Base-by-base conservation (phyloP, 495 filamentous ascomycete genomes). In the Penicillium steckii region DNA sequence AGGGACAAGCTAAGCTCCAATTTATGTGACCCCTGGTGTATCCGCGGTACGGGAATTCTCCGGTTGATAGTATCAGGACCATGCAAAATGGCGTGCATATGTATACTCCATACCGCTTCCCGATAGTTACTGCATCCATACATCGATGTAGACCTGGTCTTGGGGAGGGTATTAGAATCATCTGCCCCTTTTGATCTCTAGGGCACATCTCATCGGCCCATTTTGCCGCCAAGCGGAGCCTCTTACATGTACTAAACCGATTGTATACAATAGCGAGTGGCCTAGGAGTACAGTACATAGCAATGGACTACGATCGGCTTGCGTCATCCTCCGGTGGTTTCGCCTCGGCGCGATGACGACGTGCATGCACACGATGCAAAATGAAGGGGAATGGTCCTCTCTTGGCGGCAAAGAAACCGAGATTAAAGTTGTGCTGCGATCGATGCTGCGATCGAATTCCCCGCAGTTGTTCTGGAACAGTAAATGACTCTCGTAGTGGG, bases 351-450 rank as follows among this genome's bases (percentile, higher is more conserved):
- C 49, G 37, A 59, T 55, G 56, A 59, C 51, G 51, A 59, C 51
- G 52, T 55, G 51, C 52, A 55, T 55, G 48, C 18, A 15, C 17
- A 18, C 44, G 38, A 54, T 29, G 32, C 49, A 45, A 53, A 57
- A 52, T 52, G 50, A 46, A 52, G 43, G 33, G 43, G 42, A n/a
- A n/a, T 8, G 48, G 48, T 21, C 38, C 17, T 18, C 23, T 35
- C 48, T 53, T 53, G 44, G 43, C 50, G 23, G 27, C 44, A 49
- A 35, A 44, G 38, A n/a, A 35, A 8, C 41, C 46, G 55, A 53
- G 33, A 59, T 59, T 63, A 59, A 63, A 63, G 60, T 63, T 59
- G 46, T 45, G 27, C 48, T 15, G 42, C 44, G 47, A 56, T 51
- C 53, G 52, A 35, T 35, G 29, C 22, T 25, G 19, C 56, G 53